Evolutionary conservation across 768 basidiomycete genomes (phyloP), one percentile per base, ranked within the genome.

Genomic region (Suillus clintonianus): DNA sequence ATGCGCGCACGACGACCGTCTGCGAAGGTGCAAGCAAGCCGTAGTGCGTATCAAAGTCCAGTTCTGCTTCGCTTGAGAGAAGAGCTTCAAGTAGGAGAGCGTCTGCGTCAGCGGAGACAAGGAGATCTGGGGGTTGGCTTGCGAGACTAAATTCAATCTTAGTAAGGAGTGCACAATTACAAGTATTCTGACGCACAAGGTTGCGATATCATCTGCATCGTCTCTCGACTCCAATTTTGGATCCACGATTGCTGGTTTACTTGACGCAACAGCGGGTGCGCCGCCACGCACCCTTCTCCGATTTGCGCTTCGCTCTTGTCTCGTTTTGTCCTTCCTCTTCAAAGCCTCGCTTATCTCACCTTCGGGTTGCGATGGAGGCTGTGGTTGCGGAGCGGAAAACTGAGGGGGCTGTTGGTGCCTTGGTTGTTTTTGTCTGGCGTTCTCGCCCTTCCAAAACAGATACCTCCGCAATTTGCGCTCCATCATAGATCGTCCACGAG

Each of bases 1-100:
- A 99, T 1, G 92, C 85, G 4, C 96, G 86, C 36, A 99, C 85
- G 47, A 99, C 75, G 24, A 99, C 87, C 0, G 91, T 89, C 68
- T 97, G 86, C 68, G 91, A 89, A 0, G 92, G 87, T 4, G 83
- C 71, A 37, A 98, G 74, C 15, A 99, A 73, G 0, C 96, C 95
- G 66, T 94, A 99, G 67, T 87, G 80, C 17, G 83, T 78, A 68
- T 96, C 89, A 67, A 92, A 95, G 56, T 90, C 89, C 10, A 77
- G 75, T 45, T 80, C 80, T 15, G 85, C 70, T 19, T 77, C 73
- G 47, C 74, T 75, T 4, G 70, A 64, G 19, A 75, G 63, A 2
- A 75, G 70, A 15, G 58, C 66, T 62, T 73, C 68, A 1, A 75
- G 67, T 5, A 76, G 56, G 37, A 62, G 67, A 11, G 70, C 30